Evolutionary conservation across 2,329 filamentous ascomycete species (phyloP), one percentile per base, ranked within the genome.

Genomic region (Pestalotiopsis fici): DNA sequence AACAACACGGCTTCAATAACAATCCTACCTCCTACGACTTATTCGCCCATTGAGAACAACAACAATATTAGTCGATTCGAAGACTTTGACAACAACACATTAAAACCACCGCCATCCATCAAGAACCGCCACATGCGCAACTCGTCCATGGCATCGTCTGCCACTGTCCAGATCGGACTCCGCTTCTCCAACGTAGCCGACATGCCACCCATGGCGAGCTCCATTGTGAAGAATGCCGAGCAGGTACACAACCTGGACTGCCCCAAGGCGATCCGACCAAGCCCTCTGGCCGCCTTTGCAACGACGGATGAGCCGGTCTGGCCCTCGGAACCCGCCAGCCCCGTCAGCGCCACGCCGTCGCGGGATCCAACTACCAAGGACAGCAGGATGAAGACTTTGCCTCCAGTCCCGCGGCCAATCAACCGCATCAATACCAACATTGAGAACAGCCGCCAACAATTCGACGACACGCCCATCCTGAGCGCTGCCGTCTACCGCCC

Each of bases 141-240:
- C 67, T 89, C 88, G 4, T 93, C 90, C 1, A 82, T 89, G 55
- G 83, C 83, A 18, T 92, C 90, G 57, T 87, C 87, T 11, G 90
- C 90, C 27, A 93, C 90, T 0, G 90, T 93, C 12, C 90, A 92
- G 74, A 93, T 93, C 64, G 91, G 90, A 1, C 82, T 93, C 18
- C 86, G 91, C 12, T 82, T 93, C 66, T 93, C 90, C 28, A 88
- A 85, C 65, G 83, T 86, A 37, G 80, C 84, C 15, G 85, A 88
- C 69, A 83, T 87, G 69, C 78, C 80, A 0, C 79, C 79, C 18
- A 73, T 79, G 21, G 72, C 77, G 54, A 76, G 64, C 69, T 77
- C 67, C 62, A 76, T 71, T 68, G 77, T 72, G 57, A 74, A 68
- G 62, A 72, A 80, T 69, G 69, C 78, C 65, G 66, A 79, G 68